phyloP scores from a whole-genome alignment of 2,329 filamentous ascomycete genomes.

The Neopestalotiopsis sp. region DNA sequence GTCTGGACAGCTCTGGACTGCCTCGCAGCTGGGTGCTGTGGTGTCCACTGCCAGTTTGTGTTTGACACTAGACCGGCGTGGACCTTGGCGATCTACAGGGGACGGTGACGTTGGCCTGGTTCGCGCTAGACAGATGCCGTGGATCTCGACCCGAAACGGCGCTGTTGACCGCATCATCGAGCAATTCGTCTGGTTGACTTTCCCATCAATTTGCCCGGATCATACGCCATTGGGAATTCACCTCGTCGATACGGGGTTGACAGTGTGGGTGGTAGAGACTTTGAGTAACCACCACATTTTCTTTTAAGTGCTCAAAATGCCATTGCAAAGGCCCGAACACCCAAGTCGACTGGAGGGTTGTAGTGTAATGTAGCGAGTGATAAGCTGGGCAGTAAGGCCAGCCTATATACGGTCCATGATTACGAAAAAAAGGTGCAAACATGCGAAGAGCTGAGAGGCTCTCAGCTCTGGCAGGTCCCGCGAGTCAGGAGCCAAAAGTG shows the following conservation, averaged over 20 bases:
- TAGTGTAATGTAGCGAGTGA: neutral
- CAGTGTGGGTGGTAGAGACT: neutral
- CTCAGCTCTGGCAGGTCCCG: neutral
- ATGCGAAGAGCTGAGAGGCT: neutral
- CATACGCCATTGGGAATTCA: conserved; percentile 6
- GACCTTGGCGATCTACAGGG: conserved; percentile 8
- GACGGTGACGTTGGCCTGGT: conserved; percentile 16
- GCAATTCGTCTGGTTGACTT: neutral
- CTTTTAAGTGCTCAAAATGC: neutral
- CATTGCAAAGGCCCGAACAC: neutral
- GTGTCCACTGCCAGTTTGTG: neutral
- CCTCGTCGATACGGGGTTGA: neutral
- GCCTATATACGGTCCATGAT: neutral
- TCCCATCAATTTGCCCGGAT: conserved; percentile 5
- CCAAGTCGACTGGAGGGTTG: neutral
- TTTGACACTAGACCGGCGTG: neutral
- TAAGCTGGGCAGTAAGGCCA: neutral
- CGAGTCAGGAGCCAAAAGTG: conserved; percentile 12
- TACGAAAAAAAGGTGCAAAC: neutral
- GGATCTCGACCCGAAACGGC: conserved; percentile 10
- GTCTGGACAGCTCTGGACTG: too few species aligned
- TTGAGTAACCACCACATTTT: neutral
- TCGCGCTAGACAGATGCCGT: conserved; percentile 5
- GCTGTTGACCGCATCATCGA: neutral
- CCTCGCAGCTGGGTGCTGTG: neutral